Base-by-base conservation (phyloP, 441 rosid species). In the Dalechampia spathulata region DNA sequence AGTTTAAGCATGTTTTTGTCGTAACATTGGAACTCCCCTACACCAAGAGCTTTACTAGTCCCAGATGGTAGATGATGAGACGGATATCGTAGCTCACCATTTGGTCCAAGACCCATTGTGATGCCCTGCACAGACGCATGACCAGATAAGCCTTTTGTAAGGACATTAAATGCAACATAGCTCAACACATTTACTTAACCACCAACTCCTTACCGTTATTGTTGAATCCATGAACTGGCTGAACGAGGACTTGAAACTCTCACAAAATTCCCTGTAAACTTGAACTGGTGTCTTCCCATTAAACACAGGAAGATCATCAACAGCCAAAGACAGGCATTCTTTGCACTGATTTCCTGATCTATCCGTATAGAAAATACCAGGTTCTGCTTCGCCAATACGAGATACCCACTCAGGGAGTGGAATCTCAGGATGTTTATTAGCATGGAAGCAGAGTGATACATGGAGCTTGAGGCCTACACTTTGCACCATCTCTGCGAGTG, bases 1-100 rank as follows among this genome's bases (percentile, higher is more conserved):
- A 73, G 74, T 3, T 52, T 58, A 28, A 86, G 89, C 96, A 91
- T 91, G 75, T 80, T 79, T 61, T 42, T 59, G 70, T 88, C 98
- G 32, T 75, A 91, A 61, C 96, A 91, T 67, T 91, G 96, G 64
- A 91, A 88, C 64, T 84, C 96, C 63, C 96, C 96, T 21, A 58
- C 80, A 49, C 96, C 90, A 59, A 61, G 34, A 58, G 60, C 36
- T 45, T 64, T 74, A 60, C 53, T 42, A 7, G 43, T 72, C 41
- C 44, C 58, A 9, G 57, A 22, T 16, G 37, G 39, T 19, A 32
- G 67, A 50, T 62, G 83, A 58, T 80, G 76, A 52, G 89, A 88
- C 52, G 98, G 98, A 63, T 88, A 88, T 22, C 75, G 71, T 7
- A 91, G 85, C 72, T 88, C 93, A 0, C 95, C 87, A 13, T 86